Base-by-base conservation (phyloP, 495 filamentous ascomycete genomes). In the Talaromyces ruber region DNA sequence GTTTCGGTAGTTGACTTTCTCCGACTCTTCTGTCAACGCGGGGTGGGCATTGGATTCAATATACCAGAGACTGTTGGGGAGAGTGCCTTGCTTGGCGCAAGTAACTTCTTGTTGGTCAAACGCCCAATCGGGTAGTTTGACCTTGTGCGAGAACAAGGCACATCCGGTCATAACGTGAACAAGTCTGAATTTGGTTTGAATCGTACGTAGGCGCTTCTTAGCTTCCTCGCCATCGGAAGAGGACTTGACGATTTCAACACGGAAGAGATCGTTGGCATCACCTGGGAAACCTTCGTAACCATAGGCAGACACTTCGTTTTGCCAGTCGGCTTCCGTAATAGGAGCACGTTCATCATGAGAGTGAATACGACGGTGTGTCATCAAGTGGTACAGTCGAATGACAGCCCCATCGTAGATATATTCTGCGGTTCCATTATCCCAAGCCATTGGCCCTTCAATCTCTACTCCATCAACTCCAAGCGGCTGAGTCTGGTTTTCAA, bases 51-150 rank as follows among this genome's bases (percentile, higher is more conserved):
- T 98, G 51, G 81, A 82, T 74, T 98, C 94, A 61, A 98, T 81
- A 67, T 97, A 97, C 94, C 94, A 98, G 57, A 98, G 74, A 65
- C 90, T 95, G 80, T 98, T 98, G 47, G 94, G 94, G 37, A 97
- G 82, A 55, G 92, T 96, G 64, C 90, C 94, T 43, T 90, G 88
- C 64, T 85, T 86, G n/a, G 94, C 94, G 70, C 94, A 98, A 30
- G 94, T 98, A 26, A 98, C 94, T 74, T 98, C 94, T 72, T 98
- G 94, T 69, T 98, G 94, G 65, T 97, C 94, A 43, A 83, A 98
- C 29, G 87, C 94, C 94, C 94, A 98, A 2, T 96, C 91, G 1
- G 94, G 94, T 37, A 98, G 87, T 75, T 98, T 98, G 70, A 97
- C 93, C 76, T 97, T 97, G 78, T 98, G 94, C 2, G 93, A 97